Evolutionary conservation across 164 flowering plant genomes (phyloP).

Genomic region (Vitis cinerea): DNA sequence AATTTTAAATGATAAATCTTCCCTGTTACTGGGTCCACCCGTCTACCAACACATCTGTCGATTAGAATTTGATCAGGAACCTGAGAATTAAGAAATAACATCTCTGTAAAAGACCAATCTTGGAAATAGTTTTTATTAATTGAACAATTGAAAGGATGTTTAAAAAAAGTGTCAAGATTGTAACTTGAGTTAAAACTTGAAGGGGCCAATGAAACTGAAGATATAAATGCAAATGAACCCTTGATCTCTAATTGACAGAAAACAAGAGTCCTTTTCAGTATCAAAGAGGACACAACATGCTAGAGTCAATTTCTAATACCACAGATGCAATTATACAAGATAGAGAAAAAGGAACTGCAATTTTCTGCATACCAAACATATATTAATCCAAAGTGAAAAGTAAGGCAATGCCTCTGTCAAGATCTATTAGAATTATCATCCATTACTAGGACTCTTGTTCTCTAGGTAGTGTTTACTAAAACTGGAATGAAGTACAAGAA

Average conservation of each 20-base stretch:
- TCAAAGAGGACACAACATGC: too few relatives aligned
- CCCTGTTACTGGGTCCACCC: slow-evolving; percentile 85
- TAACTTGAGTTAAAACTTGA: not conserved
- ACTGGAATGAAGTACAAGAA: too few relatives aligned
- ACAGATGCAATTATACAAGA: too few relatives aligned
- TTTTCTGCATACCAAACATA: too few relatives aligned
- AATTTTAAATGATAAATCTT: slow-evolving; percentile 77
- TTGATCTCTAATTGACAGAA: not conserved
- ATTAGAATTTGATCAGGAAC: slow-evolving; percentile 94
- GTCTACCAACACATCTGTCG: slow-evolving; percentile 90
- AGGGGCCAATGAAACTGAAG: not conserved
- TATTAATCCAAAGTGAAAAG: too few relatives aligned
- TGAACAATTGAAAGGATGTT: not conserved
- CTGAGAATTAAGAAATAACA: slow-evolving; percentile 42
- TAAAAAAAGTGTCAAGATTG: not conserved
- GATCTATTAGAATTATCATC: too few relatives aligned
- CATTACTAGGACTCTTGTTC: too few relatives aligned
- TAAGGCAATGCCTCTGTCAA: too few relatives aligned
- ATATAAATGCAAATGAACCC: not conserved
- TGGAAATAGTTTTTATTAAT: not conserved
- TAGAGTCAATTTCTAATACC: too few relatives aligned
- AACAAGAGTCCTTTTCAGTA: too few relatives aligned
- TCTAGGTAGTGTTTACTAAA: too few relatives aligned
- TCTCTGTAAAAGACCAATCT: slow-evolving; percentile 10
- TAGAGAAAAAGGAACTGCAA: too few relatives aligned